These are phyloP conservation scores for Pholiota adiposa DNA, from an alignment of 1,284 basidiomycete genomes.

Conservation along the genomic window DNA sequence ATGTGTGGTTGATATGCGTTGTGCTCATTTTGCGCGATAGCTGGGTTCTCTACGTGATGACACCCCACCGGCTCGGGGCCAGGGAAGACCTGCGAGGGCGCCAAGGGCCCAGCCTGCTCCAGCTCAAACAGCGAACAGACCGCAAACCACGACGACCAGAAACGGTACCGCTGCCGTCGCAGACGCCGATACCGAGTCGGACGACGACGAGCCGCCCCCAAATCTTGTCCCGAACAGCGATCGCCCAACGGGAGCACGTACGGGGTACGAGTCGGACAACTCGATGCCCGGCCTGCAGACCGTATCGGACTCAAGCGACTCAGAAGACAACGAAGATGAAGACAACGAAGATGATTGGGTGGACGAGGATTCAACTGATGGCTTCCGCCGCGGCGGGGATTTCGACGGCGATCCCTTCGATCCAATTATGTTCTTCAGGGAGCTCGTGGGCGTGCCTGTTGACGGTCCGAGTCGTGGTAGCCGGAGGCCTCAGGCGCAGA, in stretches of 20 bases:
- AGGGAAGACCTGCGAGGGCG: too few relatives aligned
- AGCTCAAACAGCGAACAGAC: neutral
- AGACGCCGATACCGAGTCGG: neutral
- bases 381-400: neutral
- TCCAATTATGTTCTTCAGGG: neutral
- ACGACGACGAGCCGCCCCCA: constrained; percentile 7
- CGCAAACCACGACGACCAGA: neutral
- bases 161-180: constrained; percentile 1
- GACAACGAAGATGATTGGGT: neutral
- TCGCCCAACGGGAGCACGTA: neutral
- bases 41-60: too few relatives aligned
- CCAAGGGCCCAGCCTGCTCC: neutral
- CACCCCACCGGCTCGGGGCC: too few relatives aligned
- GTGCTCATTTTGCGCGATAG: too few relatives aligned
- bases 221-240: neutral
- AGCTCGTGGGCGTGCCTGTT: neutral
- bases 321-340: constrained; percentile 19
- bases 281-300: constrained; percentile 14
- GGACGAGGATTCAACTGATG: neutral
- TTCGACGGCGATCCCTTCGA: too few relatives aligned
- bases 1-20: neutral
- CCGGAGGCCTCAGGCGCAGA: neutral
- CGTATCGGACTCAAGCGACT: constrained; percentile 14
- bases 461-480: neutral
- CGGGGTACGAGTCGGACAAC: constrained; percentile 7